Base-by-base conservation (phyloP, 768 basidiomycete genomes). In the Asterophora lycoperdoides region DNA sequence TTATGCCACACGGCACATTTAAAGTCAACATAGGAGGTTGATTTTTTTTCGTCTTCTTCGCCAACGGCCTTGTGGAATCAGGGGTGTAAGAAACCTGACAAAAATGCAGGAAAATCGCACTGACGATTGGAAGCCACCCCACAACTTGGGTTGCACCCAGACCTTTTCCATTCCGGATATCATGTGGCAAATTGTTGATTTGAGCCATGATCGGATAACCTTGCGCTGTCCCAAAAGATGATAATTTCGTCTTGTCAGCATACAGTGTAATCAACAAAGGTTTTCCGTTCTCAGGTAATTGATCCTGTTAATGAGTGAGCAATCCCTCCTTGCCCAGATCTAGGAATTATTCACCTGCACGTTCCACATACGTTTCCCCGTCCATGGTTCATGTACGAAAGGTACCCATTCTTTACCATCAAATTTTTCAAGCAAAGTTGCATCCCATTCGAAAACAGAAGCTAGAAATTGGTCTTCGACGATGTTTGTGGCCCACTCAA, bases 211-310 rank as follows among this genome's bases (percentile, higher is more conserved):
- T 66, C 0, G 68, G 71, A 44, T 74, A 68, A 0, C 62, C 71
- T 44, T 71, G 71, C 32, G 55, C 58, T 1, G 63, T 67, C 0
- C 71, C 67, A 56, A 73, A 73, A 2, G 64, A 61, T 3, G 68
- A 73, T 1, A 73, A 52, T 11, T 64, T 61, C 1, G 66, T 63
- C 42, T 74, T 73, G 54, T 75, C 71, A 7, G 72, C 67, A 61
- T 73, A 75, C 23, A 23, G 3, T 23, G 23, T 23, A 6, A 23
- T 3, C 3, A 3, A 23, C 23, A 23, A 6, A 3, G 23, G 23
- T 6, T 23, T 23, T 6, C 23, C 6, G 23, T 23, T 6, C 23
- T 23, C 23, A 23, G 23, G 23, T 23, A 23, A 23, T 23, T 23
- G 3, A 6, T 6, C 6, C 23, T 23, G 23, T 3, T 23, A 3